Evolutionary conservation across 805 yeast genomes (phyloP), one percentile per base, ranked within the genome.

Genomic region (Candida sithepensis): DNA sequence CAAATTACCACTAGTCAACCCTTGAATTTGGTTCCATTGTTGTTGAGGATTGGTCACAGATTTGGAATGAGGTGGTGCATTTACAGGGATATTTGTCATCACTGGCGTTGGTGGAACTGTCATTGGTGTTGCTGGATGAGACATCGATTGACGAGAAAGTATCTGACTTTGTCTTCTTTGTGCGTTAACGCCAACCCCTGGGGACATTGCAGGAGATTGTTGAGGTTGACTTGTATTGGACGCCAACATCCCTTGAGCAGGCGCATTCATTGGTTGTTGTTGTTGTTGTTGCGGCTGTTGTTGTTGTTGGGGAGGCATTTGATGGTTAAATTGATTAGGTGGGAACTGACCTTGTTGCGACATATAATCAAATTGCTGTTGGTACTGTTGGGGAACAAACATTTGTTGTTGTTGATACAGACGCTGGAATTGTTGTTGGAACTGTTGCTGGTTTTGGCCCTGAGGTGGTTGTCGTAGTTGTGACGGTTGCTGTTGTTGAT

Each of bases 1-100:
- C 21, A 45, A 5, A 14, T 42, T 46, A 2, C 53, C 57, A 21
- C 41, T 48, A 16, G 42, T 46, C n/a, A 49, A 23, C 7, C 56
- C 57, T 48, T 58, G 60, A 22, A 51, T 48, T 38, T 54, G 61
- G 34, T 48, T 49, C 59, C 58, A 52, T 30, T 51, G 58, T 34
- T 22, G 40, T 34, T 45, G 37, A 9, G 22, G 44, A 39, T 39
- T 14, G 13, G 23, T 3, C n/a, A 10, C 20, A n/a, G 18, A 21
- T 3, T 41, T 34, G n/a, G 8, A 6, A 13, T 42, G 41, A 23
- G 32, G 42, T 30, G 28, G 42, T n/a, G n/a, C n/a, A 3, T 38
- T 23, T 8, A 12, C 18, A n/a, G 8, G 19, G n/a, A n/a, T 24
- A 16, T n/a, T 28, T 8, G 26, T 22, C 20, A 24, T 42, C 6